Base-by-base conservation (phyloP, 495 filamentous ascomycete species). In the Eremomyces bilateralis region DNA sequence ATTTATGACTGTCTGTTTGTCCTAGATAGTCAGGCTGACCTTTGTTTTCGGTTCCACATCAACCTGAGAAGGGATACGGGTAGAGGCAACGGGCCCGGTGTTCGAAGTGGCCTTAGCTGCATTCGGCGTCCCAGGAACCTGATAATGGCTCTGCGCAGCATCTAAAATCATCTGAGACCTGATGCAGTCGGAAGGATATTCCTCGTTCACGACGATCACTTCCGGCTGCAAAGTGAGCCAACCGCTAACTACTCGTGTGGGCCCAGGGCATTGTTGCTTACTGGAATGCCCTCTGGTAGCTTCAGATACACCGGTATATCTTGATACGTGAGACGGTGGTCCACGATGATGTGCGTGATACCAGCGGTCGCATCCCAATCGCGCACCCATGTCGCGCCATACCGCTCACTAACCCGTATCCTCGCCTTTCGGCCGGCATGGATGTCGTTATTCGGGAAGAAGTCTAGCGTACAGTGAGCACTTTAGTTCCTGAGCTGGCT, bases 111-210 rank as follows among this genome's bases (percentile, higher is more conserved):
- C 34, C 30, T 6, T 37, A 42, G 11, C 37, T 36, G 13, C 19
- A 2, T 38, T 21, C 12, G 5, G n/a, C 17, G 37, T 22, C 4
- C 48, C 48, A 20, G 37, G 33, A 15, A 51, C 42, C 19, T 31
- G 28, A 33, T 85, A 91, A 5, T 63, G 61, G 2, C 37, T 32
- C 33, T 80, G 71, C 1, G 53, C 48, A 3, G 68, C 55, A 39
- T 71, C 65, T 2, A 84, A 46, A 0, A 88, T 38, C 0, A 57
- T 48, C 1, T 58, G 53, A 37, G 64, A 75, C 20, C 59, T 55
- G 21, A 88, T 69, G 36, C 83, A 94, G 11, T 94, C 80, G 0
- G 80, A 53, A 3, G 78, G 69, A 46, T 82, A 97, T 2, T 58
- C 53, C 34, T 88, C 80, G 38, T 82, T 77, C 12, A 93, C 82